Percentiles rank a stretch among this genome's conserved stretches.
phyloP scores from a whole-genome alignment of 2,329 filamentous ascomycete species.

The Fusarium robinianum region DNA sequence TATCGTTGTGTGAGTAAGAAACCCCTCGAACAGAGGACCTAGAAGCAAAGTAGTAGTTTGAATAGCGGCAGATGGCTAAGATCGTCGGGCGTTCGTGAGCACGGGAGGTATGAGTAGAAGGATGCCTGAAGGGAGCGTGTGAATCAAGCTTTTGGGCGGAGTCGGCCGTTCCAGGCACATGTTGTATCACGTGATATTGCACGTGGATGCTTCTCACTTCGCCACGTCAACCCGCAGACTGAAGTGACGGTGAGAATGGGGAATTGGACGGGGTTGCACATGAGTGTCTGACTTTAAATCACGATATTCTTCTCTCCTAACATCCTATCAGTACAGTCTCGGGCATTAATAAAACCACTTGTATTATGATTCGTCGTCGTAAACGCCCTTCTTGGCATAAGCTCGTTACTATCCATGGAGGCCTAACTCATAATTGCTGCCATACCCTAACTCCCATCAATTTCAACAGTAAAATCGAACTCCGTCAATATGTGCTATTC shows the following conservation, averaged over 20 bases:
- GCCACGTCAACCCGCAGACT: background rate
- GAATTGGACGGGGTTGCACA: too few species aligned
- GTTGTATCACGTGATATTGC: conserved; percentile 28
- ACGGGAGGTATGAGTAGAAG: conserved; percentile 13
- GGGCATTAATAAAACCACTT: conserved; percentile 34
- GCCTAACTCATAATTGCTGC: conserved; percentile 35
- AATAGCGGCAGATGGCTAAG: conserved; percentile 3
- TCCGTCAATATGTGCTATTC: conserved; percentile 26
- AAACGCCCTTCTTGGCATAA: conserved; percentile 31
- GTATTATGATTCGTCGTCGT: conserved; percentile 30
- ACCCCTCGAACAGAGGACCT: conserved; percentile 4
- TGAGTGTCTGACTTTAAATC: too few species aligned
- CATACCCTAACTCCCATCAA: conserved; percentile 25
- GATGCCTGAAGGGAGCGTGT: conserved; percentile 29
- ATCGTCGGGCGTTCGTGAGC: conserved; percentile 10
- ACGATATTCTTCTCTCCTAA: conserved; percentile 27
- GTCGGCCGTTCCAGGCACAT: conserved; percentile 6
- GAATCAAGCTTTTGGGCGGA: conserved; percentile 31
- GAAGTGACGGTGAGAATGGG: too few species aligned
- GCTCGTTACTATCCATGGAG: conserved; percentile 36
- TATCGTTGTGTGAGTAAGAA: conserved; percentile 18
- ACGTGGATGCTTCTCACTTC: conserved; percentile 20
- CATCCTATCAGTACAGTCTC: conserved; percentile 28
- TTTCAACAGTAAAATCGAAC: conserved; percentile 18
- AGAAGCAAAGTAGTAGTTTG: conserved; percentile 12